Percentiles rank a stretch among this genome's conserved stretches.
Evolutionary conservation across 345 rosid species (phyloP).

Genomic region (Aquilaria yunnanensis): DNA sequence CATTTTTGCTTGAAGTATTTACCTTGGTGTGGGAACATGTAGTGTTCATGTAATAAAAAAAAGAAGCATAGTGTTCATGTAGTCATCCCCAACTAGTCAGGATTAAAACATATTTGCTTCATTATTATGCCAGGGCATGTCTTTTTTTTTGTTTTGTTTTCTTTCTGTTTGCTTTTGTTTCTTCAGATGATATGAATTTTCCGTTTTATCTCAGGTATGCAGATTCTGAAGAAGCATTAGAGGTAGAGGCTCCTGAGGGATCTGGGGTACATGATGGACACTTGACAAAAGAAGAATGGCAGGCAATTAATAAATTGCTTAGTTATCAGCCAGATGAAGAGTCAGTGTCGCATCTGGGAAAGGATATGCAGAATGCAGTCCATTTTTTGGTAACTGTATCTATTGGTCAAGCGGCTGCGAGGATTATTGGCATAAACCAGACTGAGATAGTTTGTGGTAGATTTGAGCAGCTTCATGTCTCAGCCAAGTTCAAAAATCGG

Average conservation of each 20-base stretch:
- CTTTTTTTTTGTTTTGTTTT: constrained; percentile 6
- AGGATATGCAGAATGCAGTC: constrained; percentile 84
- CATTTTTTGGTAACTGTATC: constrained; percentile 72
- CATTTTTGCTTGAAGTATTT: neutral
- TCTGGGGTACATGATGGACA: constrained; percentile 50
- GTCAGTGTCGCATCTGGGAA: constrained; percentile 45
- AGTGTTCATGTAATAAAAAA: too few relatives aligned
- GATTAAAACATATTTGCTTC: neutral
- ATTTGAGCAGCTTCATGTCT: constrained; percentile 86
- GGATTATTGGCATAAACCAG: constrained; percentile 60
- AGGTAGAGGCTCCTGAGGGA: constrained; percentile 39
- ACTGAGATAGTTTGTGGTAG: constrained; percentile 83
- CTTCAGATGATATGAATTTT: constrained; percentile 11
- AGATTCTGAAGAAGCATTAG: constrained; percentile 46
- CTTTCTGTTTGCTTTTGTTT: neutral
- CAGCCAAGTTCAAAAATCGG: constrained; percentile 70
- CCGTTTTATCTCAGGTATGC: constrained; percentile 42
- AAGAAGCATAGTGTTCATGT: neutral
- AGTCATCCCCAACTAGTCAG: neutral
- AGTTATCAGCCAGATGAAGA: constrained; percentile 92
- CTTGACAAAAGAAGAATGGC: constrained; percentile 95
- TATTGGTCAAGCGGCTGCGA: constrained; percentile 78
- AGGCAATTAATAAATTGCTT: constrained; percentile 78
- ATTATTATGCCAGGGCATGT: constrained; percentile 1
- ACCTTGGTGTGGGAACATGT: too few relatives aligned